These are phyloP conservation scores for Pleurotus platypus DNA, from an alignment of 768 basidiomycete species.

Conservation along the genomic window DNA sequence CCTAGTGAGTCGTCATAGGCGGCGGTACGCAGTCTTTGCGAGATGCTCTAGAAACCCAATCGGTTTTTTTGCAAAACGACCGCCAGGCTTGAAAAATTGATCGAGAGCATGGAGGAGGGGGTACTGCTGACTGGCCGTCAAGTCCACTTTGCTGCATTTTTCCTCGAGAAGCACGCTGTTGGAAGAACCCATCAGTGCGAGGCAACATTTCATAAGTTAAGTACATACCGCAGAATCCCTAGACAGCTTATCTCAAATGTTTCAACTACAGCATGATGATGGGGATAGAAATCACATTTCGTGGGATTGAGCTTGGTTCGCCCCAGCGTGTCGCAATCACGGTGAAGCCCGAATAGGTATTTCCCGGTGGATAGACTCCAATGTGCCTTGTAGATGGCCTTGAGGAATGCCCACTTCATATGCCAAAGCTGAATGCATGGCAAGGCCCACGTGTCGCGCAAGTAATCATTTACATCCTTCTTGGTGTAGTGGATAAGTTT, in stretches of 20 bases:
- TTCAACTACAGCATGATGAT: slow-evolving; percentile 14
- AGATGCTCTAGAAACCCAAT: not conserved
- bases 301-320: slow-evolving; percentile 11
- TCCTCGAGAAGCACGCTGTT: too few relatives aligned
- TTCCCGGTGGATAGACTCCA: slow-evolving; percentile 3
- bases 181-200: too few relatives aligned
- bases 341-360: slow-evolving; percentile 10
- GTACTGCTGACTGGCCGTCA: too few relatives aligned
- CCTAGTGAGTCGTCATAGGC: slow-evolving; percentile 8
- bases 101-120: not conserved
- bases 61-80: not conserved
- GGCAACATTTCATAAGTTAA: not conserved
- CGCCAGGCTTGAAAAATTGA: not conserved
- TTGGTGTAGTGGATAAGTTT: slow-evolving; percentile 11
- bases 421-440: slow-evolving; percentile 18
- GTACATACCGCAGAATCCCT: slow-evolving; percentile 9
- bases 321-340: not conserved
- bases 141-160: too few relatives aligned
- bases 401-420: slow-evolving; percentile 15
- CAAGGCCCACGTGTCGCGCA: slow-evolving; percentile 14
- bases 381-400: slow-evolving; percentile 13
- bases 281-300: slow-evolving; percentile 16
- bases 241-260: slow-evolving; percentile 9
- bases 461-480: slow-evolving; percentile 6
- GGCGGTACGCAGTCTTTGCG: not conserved